Conservation (phyloP, 75 land plant genomes). For the Gnetum montanum region DNA sequence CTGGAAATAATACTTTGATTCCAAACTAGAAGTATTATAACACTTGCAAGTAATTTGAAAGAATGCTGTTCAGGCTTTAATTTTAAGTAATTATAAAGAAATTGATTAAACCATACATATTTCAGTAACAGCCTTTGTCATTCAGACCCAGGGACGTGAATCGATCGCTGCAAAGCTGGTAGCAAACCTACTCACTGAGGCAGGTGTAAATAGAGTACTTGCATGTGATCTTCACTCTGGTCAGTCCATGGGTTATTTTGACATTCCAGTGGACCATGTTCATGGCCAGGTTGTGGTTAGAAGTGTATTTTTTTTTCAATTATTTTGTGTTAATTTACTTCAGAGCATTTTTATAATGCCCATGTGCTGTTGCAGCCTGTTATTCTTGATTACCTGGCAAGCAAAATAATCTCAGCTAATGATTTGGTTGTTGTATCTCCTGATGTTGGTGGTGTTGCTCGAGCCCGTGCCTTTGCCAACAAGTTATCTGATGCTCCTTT, state of each 20-base stretch:
- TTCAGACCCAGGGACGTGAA: constrained; percentile 96
- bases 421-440: constrained; percentile 96
- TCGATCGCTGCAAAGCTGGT: constrained; percentile 97
- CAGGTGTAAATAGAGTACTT: constrained; percentile 88
- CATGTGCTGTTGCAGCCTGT: constrained; percentile 77
- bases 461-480: constrained; percentile 94
- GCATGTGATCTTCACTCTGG: constrained; percentile 97
- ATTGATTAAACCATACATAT: neutral
- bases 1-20: neutral
- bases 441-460: constrained; percentile 95
- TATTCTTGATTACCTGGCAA: constrained; percentile 88
- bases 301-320: no score
- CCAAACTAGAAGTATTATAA: neutral
- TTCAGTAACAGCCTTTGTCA: neutral
- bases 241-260: constrained; percentile 96
- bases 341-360: neutral
- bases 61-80: no score
- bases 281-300: constrained; percentile 76
- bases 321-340: neutral
- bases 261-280: constrained; percentile 94
- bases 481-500: constrained; percentile 93
- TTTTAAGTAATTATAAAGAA: no score
- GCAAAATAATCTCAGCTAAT: constrained; percentile 69
- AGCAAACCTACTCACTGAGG: constrained; percentile 90
- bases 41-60: constrained; percentile 4